Percentiles rank a stretch among this genome's conserved stretches.
Conservation (phyloP, 2,329 filamentous ascomycete genomes). For the Trichoderma sp. region DNA sequence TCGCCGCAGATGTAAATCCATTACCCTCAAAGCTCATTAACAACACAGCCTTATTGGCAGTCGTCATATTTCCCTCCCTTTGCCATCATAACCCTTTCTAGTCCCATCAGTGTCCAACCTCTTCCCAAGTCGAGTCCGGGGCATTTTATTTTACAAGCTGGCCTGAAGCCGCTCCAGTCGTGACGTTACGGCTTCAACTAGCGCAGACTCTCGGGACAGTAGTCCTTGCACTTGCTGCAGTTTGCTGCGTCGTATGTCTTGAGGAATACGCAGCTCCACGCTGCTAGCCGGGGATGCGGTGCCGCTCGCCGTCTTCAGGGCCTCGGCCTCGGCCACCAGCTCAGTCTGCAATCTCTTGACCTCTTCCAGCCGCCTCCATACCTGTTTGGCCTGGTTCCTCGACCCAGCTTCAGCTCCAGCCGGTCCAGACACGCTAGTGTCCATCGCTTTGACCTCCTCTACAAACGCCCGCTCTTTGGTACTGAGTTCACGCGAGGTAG, state of each 20-base stretch:
- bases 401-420: conserved; percentile 31
- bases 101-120: neutral
- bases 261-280: conserved; percentile 53
- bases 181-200: conserved; percentile 65
- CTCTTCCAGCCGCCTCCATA: conserved; percentile 57
- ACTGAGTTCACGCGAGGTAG: conserved; percentile 43
- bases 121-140: neutral
- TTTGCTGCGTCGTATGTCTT: conserved; percentile 61
- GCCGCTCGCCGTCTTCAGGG: conserved; percentile 35
- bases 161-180: conserved; percentile 58
- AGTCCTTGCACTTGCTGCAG: conserved; percentile 61
- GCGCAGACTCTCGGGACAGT: conserved; percentile 63
- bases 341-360: conserved; percentile 54
- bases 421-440: conserved; percentile 46
- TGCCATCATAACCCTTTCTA: neutral
- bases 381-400: conserved; percentile 46
- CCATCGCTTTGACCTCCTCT: conserved; percentile 53
- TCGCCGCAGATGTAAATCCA: conserved; percentile 7
- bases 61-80: neutral
- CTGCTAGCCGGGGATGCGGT: conserved; percentile 30
- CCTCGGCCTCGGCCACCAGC: conserved; percentile 51
- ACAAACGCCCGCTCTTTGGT: conserved; percentile 47
- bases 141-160: conserved; percentile 25
- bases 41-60: neutral
- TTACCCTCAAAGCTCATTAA: conserved; percentile 8